Conservation (phyloP, 2,329 filamentous ascomycete species). For the Erysiphe pulchra region DNA sequence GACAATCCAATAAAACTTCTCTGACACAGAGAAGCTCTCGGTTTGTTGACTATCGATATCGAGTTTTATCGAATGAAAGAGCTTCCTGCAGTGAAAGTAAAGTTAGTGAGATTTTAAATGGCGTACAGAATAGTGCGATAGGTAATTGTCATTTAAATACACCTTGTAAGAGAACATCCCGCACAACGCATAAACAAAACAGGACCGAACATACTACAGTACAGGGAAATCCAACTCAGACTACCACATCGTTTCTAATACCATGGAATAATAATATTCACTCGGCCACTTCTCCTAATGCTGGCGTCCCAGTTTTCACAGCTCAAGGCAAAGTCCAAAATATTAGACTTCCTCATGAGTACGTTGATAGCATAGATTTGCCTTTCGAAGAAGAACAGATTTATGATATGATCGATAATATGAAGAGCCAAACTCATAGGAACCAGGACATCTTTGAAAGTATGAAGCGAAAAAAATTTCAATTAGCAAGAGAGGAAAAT, state of each 20-base stretch:
- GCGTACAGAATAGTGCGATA: neutral
- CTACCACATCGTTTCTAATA: neutral
- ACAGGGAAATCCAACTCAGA: neutral
- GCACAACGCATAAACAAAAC: neutral
- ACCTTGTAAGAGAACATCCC: neutral
- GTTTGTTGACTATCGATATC: neutral
- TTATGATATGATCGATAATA: slow-evolving; percentile 29
- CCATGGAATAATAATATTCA: neutral
- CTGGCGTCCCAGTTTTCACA: slow-evolving; percentile 18
- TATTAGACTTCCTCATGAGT: slow-evolving; percentile 22
- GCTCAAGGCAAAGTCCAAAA: slow-evolving; percentile 23
- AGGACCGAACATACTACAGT: too few species aligned
- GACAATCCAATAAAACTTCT: neutral
- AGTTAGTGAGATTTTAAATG: neutral
- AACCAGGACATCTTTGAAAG: neutral
- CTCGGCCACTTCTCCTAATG: slow-evolving; percentile 19
- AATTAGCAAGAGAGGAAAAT: neutral
- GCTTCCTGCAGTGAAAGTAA: neutral
- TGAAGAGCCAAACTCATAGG: slow-evolving; percentile 15
- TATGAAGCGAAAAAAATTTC: neutral
- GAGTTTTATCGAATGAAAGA: neutral
- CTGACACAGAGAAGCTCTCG: neutral
- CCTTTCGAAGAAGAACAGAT: slow-evolving; percentile 36
- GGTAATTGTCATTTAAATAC: neutral
- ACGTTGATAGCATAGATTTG: slow-evolving; percentile 26